phyloP scores from a whole-genome alignment of 2,329 filamentous ascomycete genomes.

The Pseudopithomyces chartarum region DNA sequence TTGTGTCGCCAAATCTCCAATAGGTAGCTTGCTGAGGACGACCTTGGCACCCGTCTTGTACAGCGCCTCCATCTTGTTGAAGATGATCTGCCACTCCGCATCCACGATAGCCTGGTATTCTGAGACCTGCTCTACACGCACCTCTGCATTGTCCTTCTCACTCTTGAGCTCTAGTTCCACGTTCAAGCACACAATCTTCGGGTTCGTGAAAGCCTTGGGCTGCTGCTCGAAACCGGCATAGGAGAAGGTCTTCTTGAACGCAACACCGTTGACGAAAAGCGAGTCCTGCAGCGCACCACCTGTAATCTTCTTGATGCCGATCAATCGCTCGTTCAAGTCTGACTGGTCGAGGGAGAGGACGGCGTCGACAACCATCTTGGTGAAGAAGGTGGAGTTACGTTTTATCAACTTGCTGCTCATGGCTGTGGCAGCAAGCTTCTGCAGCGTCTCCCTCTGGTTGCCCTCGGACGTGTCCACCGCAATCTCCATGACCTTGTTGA shows the following conservation, averaged over 20 bases:
- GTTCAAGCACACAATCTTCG: constrained; percentile 96
- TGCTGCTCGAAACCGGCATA: constrained; percentile 99
- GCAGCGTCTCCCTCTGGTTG: constrained; percentile 84
- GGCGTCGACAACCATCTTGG: constrained; percentile 96
- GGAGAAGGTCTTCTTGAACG: constrained; percentile 99
- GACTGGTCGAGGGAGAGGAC: constrained; percentile 95
- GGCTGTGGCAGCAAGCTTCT: constrained; percentile 88
- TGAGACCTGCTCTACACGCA: constrained; percentile 95
- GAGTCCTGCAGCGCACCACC: constrained; percentile 96
- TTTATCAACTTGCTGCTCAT: constrained; percentile 99
- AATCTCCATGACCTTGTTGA: constrained; percentile 99
- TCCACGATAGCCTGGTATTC: constrained; percentile 99
- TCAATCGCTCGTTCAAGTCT: constrained; percentile 96
- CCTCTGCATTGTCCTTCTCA: constrained; percentile 98
- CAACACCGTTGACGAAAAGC: constrained; percentile 95
- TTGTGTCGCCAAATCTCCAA: constrained; percentile 95
- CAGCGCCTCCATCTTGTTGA: constrained; percentile 96
- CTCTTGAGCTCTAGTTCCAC: constrained; percentile 98
- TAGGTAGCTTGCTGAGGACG: constrained; percentile 94
- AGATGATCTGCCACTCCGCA: constrained; percentile 99
- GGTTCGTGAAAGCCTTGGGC: constrained; percentile 91
- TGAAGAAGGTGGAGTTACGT: constrained; percentile 95
- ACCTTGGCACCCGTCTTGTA: constrained; percentile 96
- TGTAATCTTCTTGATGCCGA: constrained; percentile 97
- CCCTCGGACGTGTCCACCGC: constrained; percentile 81